A percentile compares a stretch with the other conserved stretches of the same genome.
Evolutionary conservation across 2,329 filamentous ascomycete species (phyloP).

Genomic region (Helotiales sp.): DNA sequence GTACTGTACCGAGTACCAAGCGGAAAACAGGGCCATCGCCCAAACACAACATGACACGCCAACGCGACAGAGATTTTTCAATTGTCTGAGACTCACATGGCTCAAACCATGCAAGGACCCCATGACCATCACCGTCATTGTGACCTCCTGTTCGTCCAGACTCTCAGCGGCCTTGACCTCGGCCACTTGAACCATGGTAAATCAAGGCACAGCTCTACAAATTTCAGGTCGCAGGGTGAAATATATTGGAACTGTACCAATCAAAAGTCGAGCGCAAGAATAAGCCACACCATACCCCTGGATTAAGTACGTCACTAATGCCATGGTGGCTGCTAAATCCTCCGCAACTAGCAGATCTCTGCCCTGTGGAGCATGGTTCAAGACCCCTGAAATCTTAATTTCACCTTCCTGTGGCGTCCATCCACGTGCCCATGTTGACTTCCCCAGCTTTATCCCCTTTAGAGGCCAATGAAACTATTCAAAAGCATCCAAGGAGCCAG

Average conservation of each 20-base stretch:
- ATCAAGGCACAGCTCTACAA: background rate
- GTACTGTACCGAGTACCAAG: too few species aligned
- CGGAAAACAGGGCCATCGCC: background rate
- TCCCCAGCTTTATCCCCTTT: background rate
- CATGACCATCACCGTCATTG: background rate
- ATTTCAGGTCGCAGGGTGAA: background rate
- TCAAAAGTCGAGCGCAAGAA: background rate
- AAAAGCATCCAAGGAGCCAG: background rate
- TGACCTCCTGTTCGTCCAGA: background rate
- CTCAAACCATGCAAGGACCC: background rate
- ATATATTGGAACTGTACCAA: background rate
- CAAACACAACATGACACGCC: slow-evolving; percentile 6
- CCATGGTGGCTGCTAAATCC: background rate
- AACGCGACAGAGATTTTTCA: background rate
- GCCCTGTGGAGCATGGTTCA: background rate
- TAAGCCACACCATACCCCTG: slow-evolving; percentile 9
- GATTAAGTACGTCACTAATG: slow-evolving; percentile 6
- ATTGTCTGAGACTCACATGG: slow-evolving; percentile 1
- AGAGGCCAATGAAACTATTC: background rate
- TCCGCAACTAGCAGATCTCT: background rate
- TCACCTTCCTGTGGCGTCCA: background rate
- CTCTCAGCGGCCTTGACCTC: too few species aligned
- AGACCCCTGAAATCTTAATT: slow-evolving; percentile 11
- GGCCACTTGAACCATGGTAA: background rate
- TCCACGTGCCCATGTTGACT: too few species aligned